Evolutionary conservation across 495 filamentous ascomycete species (phyloP), one percentile per base, ranked within the genome.

Genomic region (Neurospora discreta): DNA sequence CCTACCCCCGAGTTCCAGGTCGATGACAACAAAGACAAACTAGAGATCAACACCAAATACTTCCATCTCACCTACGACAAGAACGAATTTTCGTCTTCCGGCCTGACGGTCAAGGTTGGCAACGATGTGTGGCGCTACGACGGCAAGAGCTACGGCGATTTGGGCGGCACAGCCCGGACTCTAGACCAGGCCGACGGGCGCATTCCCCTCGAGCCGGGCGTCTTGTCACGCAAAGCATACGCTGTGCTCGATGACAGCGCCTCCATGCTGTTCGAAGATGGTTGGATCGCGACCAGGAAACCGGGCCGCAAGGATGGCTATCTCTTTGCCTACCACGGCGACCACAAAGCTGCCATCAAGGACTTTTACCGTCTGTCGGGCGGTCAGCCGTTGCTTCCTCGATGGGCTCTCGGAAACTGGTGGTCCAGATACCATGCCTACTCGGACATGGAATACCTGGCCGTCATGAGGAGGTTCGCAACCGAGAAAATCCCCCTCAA

Each of bases 331-430:
- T 89, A 88, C 77, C 83, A 86, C 20, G 81, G 81, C 69, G 85
- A 88, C 65, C 86, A 87, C 77, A 80, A 80, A 68, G 83, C 78
- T 7, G 87, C 87, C 36, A 82, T 90, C 71, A 82, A 83, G 71
- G 85, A 84, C 36, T 85, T 87, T 33, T 88, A 88, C 76, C 80
- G 81, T 7, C 68, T 90, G 4, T 88, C 87, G 0, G 88, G 87
- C 5, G 77, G 74, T 6, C 87, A 89, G 74, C 87, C 88, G 10
- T 39, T 86, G 6, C 76, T 90, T 4, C 88, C 88, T 0, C 82
- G 87, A 11, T 90, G 81, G 79, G 80, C 84, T 0, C 77, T 90
- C n/a, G 88, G 88, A 0, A 90, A 90, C 72, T 90, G 88, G 88
- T 90, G 87, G 87, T 87, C 85, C 36, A 81, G 88, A 13, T 90